Percentiles rank a stretch among this genome's conserved stretches.
Conservation (phyloP, 2,329 filamentous ascomycete species). For the Scolecobasidium constrictum region DNA sequence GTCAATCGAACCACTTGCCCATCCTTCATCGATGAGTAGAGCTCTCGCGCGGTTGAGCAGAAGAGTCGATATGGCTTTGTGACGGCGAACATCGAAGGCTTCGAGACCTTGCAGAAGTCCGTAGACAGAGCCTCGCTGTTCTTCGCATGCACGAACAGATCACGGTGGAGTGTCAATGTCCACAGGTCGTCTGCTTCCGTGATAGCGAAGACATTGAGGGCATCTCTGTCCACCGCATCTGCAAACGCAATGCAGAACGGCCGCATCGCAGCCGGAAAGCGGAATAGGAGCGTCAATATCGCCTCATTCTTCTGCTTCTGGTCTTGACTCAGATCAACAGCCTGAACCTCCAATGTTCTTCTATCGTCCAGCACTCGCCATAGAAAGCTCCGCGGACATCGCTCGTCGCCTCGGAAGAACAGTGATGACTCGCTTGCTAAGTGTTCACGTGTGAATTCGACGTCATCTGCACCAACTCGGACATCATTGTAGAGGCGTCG, state of each 20-base stretch:
- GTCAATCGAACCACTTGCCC: slow-evolving; percentile 35
- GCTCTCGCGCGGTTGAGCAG: slow-evolving; percentile 59
- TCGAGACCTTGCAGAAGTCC: slow-evolving; percentile 65
- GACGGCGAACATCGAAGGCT: slow-evolving; percentile 63
- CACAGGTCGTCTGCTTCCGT: slow-evolving; percentile 72
- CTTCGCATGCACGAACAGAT: slow-evolving; percentile 63
- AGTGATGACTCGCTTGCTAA: slow-evolving; percentile 71
- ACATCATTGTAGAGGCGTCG: slow-evolving; percentile 22
- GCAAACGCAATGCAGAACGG: slow-evolving; percentile 72
- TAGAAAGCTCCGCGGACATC: slow-evolving; percentile 73
- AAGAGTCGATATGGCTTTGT: slow-evolving; percentile 72
- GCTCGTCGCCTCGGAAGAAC: slow-evolving; percentile 70
- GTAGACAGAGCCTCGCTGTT: slow-evolving; percentile 63
- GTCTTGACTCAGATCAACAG: slow-evolving; percentile 65
- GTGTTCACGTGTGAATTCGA: slow-evolving; percentile 59
- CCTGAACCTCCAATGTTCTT: slow-evolving; percentile 70
- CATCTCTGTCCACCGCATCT: slow-evolving; percentile 68
- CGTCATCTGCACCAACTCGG: slow-evolving; percentile 50
- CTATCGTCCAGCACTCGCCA: slow-evolving; percentile 82
- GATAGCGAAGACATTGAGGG: slow-evolving; percentile 67
- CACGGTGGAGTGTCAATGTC: slow-evolving; percentile 70
- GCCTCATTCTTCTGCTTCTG: slow-evolving; percentile 48
- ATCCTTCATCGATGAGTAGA: slow-evolving; percentile 74
- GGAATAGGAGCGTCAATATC: slow-evolving; percentile 64
- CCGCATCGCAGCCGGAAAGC: slow-evolving; percentile 63